phyloP scores from a whole-genome alignment of 352 stramenopile species.

The Blastocystis sp. region DNA sequence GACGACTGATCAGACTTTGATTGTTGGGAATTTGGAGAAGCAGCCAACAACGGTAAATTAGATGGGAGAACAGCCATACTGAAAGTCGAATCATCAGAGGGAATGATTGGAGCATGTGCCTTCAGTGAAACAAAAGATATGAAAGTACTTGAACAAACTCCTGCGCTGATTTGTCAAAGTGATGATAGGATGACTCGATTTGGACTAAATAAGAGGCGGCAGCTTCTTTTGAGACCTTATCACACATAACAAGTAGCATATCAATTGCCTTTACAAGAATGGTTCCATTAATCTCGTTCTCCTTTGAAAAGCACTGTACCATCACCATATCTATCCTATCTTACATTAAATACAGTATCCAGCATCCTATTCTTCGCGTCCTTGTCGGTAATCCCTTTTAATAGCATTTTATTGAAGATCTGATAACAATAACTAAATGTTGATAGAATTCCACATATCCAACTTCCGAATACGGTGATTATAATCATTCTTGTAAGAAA shows the following conservation, averaged over 20 bases:
- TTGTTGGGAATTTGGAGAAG: background rate
- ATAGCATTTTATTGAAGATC: constrained; percentile 57
- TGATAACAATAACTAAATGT: constrained; percentile 11
- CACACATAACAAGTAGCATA: background rate
- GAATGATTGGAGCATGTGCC: too few relatives aligned
- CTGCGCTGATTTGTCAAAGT: background rate
- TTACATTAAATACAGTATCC: background rate
- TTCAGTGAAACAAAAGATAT: background rate
- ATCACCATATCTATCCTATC: too few relatives aligned
- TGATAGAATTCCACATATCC: background rate
- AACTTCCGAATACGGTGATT: constrained; percentile 43
- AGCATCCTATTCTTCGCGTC: background rate
- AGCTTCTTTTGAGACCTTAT: background rate
- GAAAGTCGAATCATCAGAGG: too few relatives aligned
- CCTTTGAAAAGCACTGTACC: constrained; percentile 6
- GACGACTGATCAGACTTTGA: too few relatives aligned
- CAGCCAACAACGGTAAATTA: too few relatives aligned
- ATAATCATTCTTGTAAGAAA: constrained; percentile 49
- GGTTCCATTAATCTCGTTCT: constrained; percentile 58
- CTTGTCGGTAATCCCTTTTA: background rate
- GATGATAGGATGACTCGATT: background rate
- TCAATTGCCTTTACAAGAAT: constrained; percentile 29
- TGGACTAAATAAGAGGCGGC: background rate
- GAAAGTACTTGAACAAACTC: constrained; percentile 13
- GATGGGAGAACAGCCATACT: too few relatives aligned